These are phyloP conservation scores for Boletus coccyginus DNA, from an alignment of 768 basidiomycete genomes.

Conservation along the genomic window DNA sequence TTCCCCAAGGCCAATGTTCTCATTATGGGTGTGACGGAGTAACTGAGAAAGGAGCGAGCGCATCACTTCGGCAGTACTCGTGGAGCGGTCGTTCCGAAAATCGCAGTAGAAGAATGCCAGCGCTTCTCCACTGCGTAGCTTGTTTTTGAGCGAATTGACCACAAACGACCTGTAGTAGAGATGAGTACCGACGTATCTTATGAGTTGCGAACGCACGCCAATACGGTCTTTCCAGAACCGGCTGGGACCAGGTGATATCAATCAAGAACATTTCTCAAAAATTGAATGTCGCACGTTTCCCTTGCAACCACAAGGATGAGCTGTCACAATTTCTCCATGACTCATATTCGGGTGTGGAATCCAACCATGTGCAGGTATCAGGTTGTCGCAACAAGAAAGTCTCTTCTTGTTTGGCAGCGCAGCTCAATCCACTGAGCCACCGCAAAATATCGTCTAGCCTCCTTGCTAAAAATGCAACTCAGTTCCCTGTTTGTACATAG, in stretches of 20 bases:
- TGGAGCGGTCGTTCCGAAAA: constrained; percentile 6
- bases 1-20: not conserved
- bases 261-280: not conserved
- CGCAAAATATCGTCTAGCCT: constrained; percentile 7
- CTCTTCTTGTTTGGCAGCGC: constrained; percentile 11
- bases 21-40: not conserved
- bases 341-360: not conserved
- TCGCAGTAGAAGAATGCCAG: constrained; percentile 20
- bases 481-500: not conserved
- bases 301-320: constrained; percentile 15
- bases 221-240: constrained; percentile 18
- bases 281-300: constrained; percentile 12
- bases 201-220: constrained; percentile 8
- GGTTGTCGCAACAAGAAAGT: constrained; percentile 5
- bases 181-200: not conserved
- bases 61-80: constrained; percentile 5
- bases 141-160: constrained; percentile 1
- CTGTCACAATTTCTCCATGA: not conserved
- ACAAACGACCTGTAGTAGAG: not conserved
- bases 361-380: constrained; percentile 13
- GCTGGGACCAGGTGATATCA: constrained; percentile 1
- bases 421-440: constrained; percentile 12
- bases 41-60: constrained; percentile 18
- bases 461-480: not conserved
- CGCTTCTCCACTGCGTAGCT: not conserved